Percentiles rank a stretch among this genome's conserved stretches.
These are phyloP conservation scores for Fusarium dimerum DNA, from an alignment of 2,329 filamentous ascomycete species.

Conservation along the genomic window DNA sequence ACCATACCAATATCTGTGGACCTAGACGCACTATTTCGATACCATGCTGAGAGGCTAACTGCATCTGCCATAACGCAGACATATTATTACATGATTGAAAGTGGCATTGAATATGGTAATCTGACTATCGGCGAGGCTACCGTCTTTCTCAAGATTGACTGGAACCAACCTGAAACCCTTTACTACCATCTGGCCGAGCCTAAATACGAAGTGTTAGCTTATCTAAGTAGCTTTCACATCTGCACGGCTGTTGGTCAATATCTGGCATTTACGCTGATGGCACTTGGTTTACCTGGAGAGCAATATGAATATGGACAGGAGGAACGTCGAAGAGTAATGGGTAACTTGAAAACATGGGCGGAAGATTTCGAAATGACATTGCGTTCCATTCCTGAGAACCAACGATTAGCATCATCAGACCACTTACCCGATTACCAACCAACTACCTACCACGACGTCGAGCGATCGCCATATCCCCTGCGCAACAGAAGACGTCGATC, in stretches of 20 bases:
- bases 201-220: neutral
- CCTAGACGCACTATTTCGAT: constrained; percentile 34
- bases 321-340: constrained; percentile 3
- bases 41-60: constrained; percentile 40
- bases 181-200: neutral
- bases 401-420: neutral
- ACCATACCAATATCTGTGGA: constrained; percentile 28
- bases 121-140: constrained; percentile 24
- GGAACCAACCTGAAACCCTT: neutral
- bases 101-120: constrained; percentile 44
- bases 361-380: constrained; percentile 1
- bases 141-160: neutral
- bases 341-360: neutral
- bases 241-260: neutral
- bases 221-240: neutral
- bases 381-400: neutral
- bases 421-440: neutral
- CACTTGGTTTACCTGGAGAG: constrained; percentile 2
- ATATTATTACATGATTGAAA: constrained; percentile 51
- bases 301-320: constrained; percentile 1
- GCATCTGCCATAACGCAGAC: constrained; percentile 47
- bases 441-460: constrained; percentile 8
- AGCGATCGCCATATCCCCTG: constrained; percentile 20
- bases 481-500: constrained; percentile 29
- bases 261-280: constrained; percentile 2